Conservation (phyloP, 2,329 filamentous ascomycete genomes). For the Beauveria varroae region DNA sequence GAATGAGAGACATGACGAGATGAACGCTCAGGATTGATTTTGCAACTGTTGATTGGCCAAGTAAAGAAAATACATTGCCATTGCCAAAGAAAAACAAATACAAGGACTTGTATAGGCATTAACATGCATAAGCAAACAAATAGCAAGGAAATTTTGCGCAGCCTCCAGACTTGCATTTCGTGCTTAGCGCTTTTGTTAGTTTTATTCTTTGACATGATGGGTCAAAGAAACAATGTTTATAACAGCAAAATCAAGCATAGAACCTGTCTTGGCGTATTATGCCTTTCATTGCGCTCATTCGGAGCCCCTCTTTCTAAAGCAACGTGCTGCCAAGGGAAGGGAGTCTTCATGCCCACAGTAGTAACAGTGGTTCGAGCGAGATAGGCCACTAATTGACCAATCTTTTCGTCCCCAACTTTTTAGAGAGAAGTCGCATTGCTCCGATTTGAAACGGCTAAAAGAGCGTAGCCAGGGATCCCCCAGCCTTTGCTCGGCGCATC, state of each 20-base stretch:
- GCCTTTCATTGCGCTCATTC: neutral
- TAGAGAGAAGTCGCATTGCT: neutral
- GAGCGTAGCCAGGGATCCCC: neutral
- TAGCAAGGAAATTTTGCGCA: neutral
- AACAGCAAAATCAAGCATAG: too few relatives aligned
- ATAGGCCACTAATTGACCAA: neutral
- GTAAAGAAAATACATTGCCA: neutral
- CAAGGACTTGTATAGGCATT: neutral
- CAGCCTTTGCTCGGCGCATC: neutral
- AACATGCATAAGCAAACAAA: neutral
- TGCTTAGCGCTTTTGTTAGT: neutral
- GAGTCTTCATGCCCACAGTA: too few relatives aligned
- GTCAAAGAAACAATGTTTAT: too few relatives aligned
- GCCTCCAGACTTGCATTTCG: neutral
- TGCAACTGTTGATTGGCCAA: neutral
- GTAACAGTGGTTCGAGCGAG: too few relatives aligned
- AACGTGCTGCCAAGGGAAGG: neutral
- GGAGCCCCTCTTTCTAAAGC: neutral
- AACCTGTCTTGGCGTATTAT: too few relatives aligned
- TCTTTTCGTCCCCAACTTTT: neutral
- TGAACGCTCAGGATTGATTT: neutral
- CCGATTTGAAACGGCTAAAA: conserved; percentile 2
- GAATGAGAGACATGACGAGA: neutral
- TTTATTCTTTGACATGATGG: too few relatives aligned
- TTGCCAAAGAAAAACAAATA: neutral